Evolutionary conservation across 2,329 filamentous ascomycete genomes (phyloP), one percentile per base, ranked within the genome.

Genomic region (Colletotrichum filicis): DNA sequence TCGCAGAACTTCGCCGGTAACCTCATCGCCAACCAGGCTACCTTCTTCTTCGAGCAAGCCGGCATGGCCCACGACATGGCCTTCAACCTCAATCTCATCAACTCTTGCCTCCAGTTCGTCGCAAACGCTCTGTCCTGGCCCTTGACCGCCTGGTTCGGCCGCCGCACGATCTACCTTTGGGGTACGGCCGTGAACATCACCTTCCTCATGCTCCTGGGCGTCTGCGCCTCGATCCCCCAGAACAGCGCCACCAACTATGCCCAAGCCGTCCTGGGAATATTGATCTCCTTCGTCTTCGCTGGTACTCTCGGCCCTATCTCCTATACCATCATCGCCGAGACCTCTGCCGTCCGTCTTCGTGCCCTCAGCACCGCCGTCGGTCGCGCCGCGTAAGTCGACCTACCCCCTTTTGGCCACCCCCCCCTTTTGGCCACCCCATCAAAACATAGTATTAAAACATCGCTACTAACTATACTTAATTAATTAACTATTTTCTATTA

Each of bases 1-100:
- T 85, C 89, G 24, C 89, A 91, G 80, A 90, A 91, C 77, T 82
- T 91, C 60, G 88, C 89, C 1, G 89, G 89, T 78, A 91, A 91
- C 77, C 77, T 91, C 55, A 91, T 91, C 75, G 89, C 89, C 77
- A 91, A 91, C 78, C 89, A 91, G 78, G 88, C 89, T 5, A 87
- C 88, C 61, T 91, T 87, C 79, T 91, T 91, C 81, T 91, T 91
- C 63, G 78, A 85, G 73, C 81, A 76, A 37, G 76, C 76, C 30
- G 78, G 78, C 24, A 77, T 79, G 22, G n/a, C 57, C 0, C 62
- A 71, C 19, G 74, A 76, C 28, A 68, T 60, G 2, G 73, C 78
- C 2, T 79, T 79, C 62, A 65, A 76, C 22, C 77, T 79, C 16
- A 77, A 76, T 56, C 71, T 79, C 11, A 77, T 79, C 74, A 79